Percentiles rank a stretch among this genome's conserved stretches.
phyloP scores from a whole-genome alignment of 495 filamentous ascomycete genomes.

The Bathelium albidoporum region DNA sequence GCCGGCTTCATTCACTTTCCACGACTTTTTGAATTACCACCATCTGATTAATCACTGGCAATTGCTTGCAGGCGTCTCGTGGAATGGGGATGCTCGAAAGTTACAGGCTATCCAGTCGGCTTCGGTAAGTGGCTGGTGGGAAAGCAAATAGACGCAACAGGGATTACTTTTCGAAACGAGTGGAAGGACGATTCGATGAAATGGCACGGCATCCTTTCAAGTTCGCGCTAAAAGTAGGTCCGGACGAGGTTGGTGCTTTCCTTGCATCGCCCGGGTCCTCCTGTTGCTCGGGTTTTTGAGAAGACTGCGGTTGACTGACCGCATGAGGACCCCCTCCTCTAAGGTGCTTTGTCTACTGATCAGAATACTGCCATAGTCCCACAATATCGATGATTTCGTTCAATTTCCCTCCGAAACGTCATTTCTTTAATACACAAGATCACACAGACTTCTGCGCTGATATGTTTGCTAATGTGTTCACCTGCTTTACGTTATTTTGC shows the following conservation, averaged over 20 bases:
- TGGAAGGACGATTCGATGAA: background rate
- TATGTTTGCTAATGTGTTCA: too few relatives aligned
- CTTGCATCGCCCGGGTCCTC: background rate
- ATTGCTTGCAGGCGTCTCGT: background rate
- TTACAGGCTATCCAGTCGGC: background rate
- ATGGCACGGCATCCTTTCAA: background rate
- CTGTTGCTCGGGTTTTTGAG: background rate
- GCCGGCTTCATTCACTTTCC: background rate
- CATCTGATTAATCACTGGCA: background rate
- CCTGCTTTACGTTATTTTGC: too few relatives aligned
- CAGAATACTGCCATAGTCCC: background rate
- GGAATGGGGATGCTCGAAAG: background rate
- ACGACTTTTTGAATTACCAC: background rate
- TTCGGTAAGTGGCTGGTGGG: background rate
- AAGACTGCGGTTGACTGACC: background rate
- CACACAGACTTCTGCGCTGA: background rate
- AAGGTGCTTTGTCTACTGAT: background rate
- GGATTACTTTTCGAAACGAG: background rate
- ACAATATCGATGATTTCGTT: background rate
- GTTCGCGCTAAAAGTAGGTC: background rate
- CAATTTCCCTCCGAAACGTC: background rate
- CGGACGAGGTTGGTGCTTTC: background rate
- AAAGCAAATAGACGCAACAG: background rate
- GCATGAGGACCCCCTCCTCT: background rate
- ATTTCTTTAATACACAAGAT: background rate